Evolutionary conservation across 139 green algal species (phyloP), one percentile per base, ranked within the genome.

Genomic region (Closterium sp.): DNA sequence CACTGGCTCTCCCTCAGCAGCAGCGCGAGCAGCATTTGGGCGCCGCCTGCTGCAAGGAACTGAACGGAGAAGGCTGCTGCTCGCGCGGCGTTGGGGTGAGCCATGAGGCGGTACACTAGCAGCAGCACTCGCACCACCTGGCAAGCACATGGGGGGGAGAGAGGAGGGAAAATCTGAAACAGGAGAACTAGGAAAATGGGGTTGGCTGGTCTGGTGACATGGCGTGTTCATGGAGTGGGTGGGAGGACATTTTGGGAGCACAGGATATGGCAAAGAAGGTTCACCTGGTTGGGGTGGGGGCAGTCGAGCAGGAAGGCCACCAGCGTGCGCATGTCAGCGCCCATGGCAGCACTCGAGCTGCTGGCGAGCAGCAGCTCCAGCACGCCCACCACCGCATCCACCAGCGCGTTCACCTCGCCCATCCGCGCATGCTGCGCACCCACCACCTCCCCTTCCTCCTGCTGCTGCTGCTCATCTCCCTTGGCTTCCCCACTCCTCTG

Each of bases 71-170:
- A 93, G 33, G 88, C 87, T 0, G 88, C 31, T 28, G 91, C 66
- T 28, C 88, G 31, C 23, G 25, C 84, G 19, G 43, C 33, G 88
- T 94, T 94, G n/a, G 91, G 91, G 34, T 94, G 91, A 1, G 91
- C 89, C 12, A 93, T 8, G 30, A 93, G 89, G 30, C 89, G 34
- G 91, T 93, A 93, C 31, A 94, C 84, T 30, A 94, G 91, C 33
- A 91, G 89, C 34, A 94, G 91, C 21, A 93, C 89, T 31, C 91
- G 89, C 69, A 91, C 91, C 84, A 94, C 76, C 91, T 94, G 91
- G n/a, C 31, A 91, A 38, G n/a, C 87, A 28, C 34, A 89, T 21
- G 10, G 16, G 55, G 55, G 55, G 55, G 55, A 76, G 55, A 76
- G 55, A 76, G 55, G 55, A 76, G 25, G 55, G 3, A 76, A 19